A percentile compares a stretch with the other conserved stretches of the same genome.
Conservation (phyloP, 768 basidiomycete genomes). For the Sporobolomyces phaffii region DNA sequence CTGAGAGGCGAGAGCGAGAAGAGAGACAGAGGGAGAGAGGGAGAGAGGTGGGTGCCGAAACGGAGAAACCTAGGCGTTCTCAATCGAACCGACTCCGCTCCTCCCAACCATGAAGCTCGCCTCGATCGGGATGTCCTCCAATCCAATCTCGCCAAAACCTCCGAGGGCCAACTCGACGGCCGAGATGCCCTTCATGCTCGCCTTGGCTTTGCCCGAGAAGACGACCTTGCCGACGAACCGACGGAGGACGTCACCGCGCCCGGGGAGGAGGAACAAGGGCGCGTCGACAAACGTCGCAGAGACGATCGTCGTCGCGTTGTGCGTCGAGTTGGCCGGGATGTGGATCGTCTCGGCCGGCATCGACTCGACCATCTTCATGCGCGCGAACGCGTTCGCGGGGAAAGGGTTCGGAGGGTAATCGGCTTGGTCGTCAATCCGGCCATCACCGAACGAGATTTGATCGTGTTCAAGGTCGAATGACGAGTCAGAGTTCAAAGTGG, state of each 20-base stretch:
- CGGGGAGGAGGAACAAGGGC: constrained; percentile 36
- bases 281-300: constrained; percentile 33
- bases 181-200: constrained; percentile 29
- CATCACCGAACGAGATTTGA: not conserved
- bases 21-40: too few relatives aligned
- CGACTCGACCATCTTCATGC: constrained; percentile 16
- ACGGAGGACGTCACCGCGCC: constrained; percentile 18
- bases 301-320: constrained; percentile 26
- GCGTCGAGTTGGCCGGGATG: constrained; percentile 29
- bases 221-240: constrained; percentile 33
- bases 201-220: constrained; percentile 21
- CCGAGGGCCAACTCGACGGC: constrained; percentile 23
- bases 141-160: constrained; percentile 27
- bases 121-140: constrained; percentile 33
- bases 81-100: not conserved
- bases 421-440: not conserved
- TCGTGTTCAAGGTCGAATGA: not conserved
- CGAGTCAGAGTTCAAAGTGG: not conserved
- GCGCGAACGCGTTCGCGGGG: constrained; percentile 36
- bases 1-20: too few relatives aligned
- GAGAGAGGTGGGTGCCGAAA: too few relatives aligned
- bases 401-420: constrained; percentile 34
- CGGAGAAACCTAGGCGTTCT: not conserved
- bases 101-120: constrained; percentile 25
- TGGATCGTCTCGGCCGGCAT: constrained; percentile 29